Evolutionary conservation across 768 basidiomycete species (phyloP), one percentile per base, ranked within the genome.

Genomic region (Rhizopogon sp.): DNA sequence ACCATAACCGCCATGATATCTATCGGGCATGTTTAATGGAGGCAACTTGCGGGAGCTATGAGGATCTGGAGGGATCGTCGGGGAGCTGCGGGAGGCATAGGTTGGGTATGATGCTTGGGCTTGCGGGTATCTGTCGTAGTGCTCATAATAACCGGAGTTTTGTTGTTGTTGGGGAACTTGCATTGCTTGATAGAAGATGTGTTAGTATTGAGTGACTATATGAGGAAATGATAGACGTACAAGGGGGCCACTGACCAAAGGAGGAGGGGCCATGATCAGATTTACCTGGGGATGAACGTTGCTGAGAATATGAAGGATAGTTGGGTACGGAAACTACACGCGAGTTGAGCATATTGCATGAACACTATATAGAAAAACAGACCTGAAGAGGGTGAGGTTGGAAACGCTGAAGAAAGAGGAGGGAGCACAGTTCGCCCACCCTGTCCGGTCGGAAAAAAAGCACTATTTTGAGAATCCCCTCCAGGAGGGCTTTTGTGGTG

Each of bases 351-450:
- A 73, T 65, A 73, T 76, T 76, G 78, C 67, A 70, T 67, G 66
- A 71, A 79, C 71, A 79, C 74, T 72, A 78, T 66, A 76, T 74
- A 78, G 74, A 73, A 72, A 73, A 79, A 88, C 87, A 81, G 83
- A 89, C 87, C 87, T 89, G 87, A 82, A 86, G 85, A 87, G 83
- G 79, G 86, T 86, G 84, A 88, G 84, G 82, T 84, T 87, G 86
- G 86, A 85, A 87, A 86, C 66, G 82, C 82, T 74, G 84, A 79
- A 83, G 83, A 80, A 81, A 89, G 77, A 83, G 87, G 84, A 85
- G 87, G 88, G 73, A 88, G 83, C 78, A 87, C 81, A 79, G 85
- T 82, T 83, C 87, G 85, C 87, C 87, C 87, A 89, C 88, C 87
- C 84, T 88, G 87, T 79, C 84, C 83, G 74, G 82, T 79, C 76